Evolutionary conservation across 2,329 filamentous ascomycete species (phyloP), one percentile per base, ranked within the genome.

Genomic region (Alternaria sp.): DNA sequence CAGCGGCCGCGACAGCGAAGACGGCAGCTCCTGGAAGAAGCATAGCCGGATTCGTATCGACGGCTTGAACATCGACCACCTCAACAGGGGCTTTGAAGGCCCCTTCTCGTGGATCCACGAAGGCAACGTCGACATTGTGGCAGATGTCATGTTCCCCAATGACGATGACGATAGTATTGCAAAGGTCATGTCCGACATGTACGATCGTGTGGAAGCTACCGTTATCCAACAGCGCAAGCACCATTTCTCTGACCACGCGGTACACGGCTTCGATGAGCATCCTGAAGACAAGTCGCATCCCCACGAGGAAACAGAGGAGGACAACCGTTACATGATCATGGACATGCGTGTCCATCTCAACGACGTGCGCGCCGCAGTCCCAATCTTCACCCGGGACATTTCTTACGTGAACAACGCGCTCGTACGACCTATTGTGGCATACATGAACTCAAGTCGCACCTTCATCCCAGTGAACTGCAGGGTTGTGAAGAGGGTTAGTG

Each of bases 71-170:
- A 97, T 99, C 58, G 96, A 98, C 73, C 96, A 99, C 78, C 86
- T 99, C 10, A 99, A 99, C 77, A 89, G 94, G 45, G 94, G 94
- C 23, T 93, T 97, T 18, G 90, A 96, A 65, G 96, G 96, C 0
- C 94, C 95, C 0, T 97, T 99, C 79, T 94, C 93, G 4, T 99
- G 96, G 96, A 99, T 99, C 57, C 92, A 96, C 70, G 93, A 98
- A 81, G 96, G 96, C 33, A 97, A 96, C 66, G 94, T 99, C 44
- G 96, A 99, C 77, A 97, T 99, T 65, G 90, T 98, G 14, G 92
- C 96, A 7, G 96, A 99, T 74, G 90, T 99, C 68, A 95, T 97
- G 89, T 92, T 99, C 65, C 96, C 96, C 0, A 89, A 89, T 30
- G 96, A 98, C 58, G 88, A 89, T 44, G 92, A 97, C 63, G 94